These are phyloP conservation scores for Phoma sp. DNA, from an alignment of 2,329 filamentous ascomycete genomes.

Conservation along the genomic window DNA sequence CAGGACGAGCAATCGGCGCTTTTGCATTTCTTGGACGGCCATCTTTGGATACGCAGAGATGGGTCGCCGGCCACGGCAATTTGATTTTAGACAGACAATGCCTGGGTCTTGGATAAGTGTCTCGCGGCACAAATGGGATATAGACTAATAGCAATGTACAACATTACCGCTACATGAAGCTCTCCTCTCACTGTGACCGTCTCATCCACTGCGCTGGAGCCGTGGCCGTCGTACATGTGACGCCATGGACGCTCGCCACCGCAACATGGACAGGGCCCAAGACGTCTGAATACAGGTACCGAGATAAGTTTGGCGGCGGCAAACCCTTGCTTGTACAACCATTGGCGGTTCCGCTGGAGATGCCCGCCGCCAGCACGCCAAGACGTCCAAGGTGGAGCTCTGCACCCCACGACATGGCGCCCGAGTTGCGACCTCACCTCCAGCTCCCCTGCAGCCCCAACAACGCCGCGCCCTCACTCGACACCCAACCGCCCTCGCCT, in stretches of 20 bases:
- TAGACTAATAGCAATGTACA: slow-evolving; percentile 48
- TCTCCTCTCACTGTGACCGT: slow-evolving; percentile 17
- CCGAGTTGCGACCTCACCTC: slow-evolving; percentile 30
- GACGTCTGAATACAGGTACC: slow-evolving; percentile 23
- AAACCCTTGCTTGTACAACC: slow-evolving; percentile 47
- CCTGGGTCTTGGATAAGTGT: slow-evolving; percentile 44
- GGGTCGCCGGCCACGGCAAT: slow-evolving; percentile 30
- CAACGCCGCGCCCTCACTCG: slow-evolving; percentile 16
- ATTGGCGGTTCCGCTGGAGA: slow-evolving; percentile 24
- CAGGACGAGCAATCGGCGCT: slow-evolving; percentile 40
- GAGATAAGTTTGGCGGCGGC: slow-evolving; percentile 28
- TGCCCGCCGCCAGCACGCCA: slow-evolving; percentile 34
- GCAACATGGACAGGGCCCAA: slow-evolving; percentile 26
- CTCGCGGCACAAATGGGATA: slow-evolving; percentile 41
- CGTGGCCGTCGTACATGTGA: slow-evolving; percentile 34
- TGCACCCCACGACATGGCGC: slow-evolving; percentile 36
- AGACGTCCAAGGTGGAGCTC: slow-evolving; percentile 32
- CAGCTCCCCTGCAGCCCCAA: slow-evolving; percentile 25
- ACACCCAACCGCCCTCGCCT: background rate
- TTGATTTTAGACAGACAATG: slow-evolving; percentile 35
- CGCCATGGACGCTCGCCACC: slow-evolving; percentile 33
- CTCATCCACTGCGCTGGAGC: slow-evolving; percentile 18
- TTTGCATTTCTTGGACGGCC: slow-evolving; percentile 44
- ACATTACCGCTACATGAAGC: slow-evolving; percentile 19
- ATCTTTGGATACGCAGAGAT: slow-evolving; percentile 23